These are phyloP conservation scores for Magnolia changhungtana DNA, from an alignment of 164 flowering plant species.

Conservation along the genomic window DNA sequence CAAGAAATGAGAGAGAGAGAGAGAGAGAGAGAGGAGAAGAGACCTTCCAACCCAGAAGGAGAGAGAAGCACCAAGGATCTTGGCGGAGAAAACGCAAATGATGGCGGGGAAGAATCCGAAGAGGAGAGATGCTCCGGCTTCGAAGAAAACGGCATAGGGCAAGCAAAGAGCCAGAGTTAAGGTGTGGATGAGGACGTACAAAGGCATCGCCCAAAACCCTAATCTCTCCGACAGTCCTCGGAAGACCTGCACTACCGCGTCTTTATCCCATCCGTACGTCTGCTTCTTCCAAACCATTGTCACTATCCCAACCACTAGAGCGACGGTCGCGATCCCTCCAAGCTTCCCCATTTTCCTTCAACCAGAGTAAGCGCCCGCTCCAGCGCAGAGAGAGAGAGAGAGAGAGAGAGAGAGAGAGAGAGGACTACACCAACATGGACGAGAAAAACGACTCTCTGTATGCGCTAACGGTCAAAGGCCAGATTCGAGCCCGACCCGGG, in stretches of 20 bases:
- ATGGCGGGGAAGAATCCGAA: slow-evolving; percentile 84
- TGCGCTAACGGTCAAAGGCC: too few relatives aligned
- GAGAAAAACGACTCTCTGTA: too few relatives aligned
- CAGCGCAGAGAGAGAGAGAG: background rate
- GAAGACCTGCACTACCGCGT: slow-evolving; percentile 29
- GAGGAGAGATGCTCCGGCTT: slow-evolving; percentile 82
- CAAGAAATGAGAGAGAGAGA: background rate
- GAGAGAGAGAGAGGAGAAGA: background rate
- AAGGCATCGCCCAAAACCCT: slow-evolving; percentile 90
- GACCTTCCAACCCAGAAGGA: slow-evolving; percentile 89
- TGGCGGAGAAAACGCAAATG: slow-evolving; percentile 83
- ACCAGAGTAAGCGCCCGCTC: background rate
- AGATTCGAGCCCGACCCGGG: too few relatives aligned
- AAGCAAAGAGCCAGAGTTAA: slow-evolving; percentile 71
- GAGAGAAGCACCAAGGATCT: slow-evolving; percentile 81
- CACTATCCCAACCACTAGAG: slow-evolving; percentile 21
- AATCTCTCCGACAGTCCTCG: slow-evolving; percentile 45
- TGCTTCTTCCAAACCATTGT: slow-evolving; percentile 16
- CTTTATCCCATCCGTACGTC: slow-evolving; percentile 49
- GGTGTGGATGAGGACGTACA: slow-evolving; percentile 68
- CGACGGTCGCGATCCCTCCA: slow-evolving; percentile 15
- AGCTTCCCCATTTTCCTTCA: slow-evolving; percentile 8
- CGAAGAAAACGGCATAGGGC: slow-evolving; percentile 89
- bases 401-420: too few relatives aligned
- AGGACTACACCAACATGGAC: too few relatives aligned